phyloP scores from a whole-genome alignment of 345 rosid species.

The Gossypium australe region DNA sequence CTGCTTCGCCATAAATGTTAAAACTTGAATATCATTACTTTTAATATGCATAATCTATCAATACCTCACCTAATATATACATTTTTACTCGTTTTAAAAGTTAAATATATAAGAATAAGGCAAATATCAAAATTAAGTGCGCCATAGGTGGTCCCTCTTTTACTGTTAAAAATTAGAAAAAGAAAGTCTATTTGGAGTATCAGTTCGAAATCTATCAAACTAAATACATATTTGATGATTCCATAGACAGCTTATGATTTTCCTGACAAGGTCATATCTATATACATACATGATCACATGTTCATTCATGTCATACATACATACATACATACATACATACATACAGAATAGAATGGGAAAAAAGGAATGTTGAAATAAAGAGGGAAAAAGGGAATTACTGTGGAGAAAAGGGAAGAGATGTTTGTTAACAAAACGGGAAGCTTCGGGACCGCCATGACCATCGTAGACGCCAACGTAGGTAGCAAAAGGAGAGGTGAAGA shows the following conservation, averaged over 20 bases:
- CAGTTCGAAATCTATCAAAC: no score
- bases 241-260: neutral
- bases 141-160: no score
- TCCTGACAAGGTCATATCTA: neutral
- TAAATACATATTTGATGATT: neutral
- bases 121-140: no score
- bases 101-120: no score
- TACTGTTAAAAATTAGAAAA: no score
- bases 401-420: slow-evolving; percentile 75
- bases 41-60: no score
- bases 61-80: no score
- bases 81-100: no score
- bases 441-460: slow-evolving; percentile 98
- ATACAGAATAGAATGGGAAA: neutral
- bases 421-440: slow-evolving; percentile 81
- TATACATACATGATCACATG: neutral
- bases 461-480: slow-evolving; percentile 90
- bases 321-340: neutral
- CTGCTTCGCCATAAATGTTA: no score
- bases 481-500: slow-evolving; percentile 61
- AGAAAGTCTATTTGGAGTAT: no score
- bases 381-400: slow-evolving; percentile 33
- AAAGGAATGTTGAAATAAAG: neutral
- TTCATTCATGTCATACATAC: neutral
- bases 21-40: no score